phyloP scores from a whole-genome alignment of 208 protist species.

The Trypanosoma caninum region DNA sequence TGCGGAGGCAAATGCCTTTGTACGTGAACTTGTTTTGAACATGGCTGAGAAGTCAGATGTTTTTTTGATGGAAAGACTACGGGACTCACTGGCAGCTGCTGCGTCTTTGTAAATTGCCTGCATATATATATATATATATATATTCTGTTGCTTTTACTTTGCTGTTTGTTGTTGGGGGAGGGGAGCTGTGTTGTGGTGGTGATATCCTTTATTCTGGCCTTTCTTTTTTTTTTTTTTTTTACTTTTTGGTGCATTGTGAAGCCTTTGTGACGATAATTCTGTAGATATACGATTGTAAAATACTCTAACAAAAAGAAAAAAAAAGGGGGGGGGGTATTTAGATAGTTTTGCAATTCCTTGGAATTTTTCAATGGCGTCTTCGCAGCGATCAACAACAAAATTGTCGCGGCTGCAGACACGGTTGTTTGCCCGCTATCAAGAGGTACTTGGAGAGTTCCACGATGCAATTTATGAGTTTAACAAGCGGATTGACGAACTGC shows the following conservation, averaged over 20 bases:
- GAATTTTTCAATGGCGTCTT: constrained; percentile 2
- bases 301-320: too few relatives aligned
- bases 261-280: neutral
- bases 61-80: neutral
- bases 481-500: constrained; percentile 40
- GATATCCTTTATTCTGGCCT: neutral
- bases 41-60: constrained; percentile 1
- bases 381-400: constrained; percentile 2
- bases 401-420: constrained; percentile 39
- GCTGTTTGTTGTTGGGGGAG: neutral
- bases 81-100: neutral
- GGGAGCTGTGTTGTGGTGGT: too few relatives aligned
- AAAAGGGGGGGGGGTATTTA: neutral
- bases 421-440: constrained; percentile 35
- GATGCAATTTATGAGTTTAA: constrained; percentile 37
- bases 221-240: constrained; percentile 16
- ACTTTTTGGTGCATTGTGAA: constrained; percentile 7
- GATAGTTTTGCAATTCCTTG: neutral
- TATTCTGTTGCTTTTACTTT: neutral
- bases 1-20: constrained; percentile 29
- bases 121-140: neutral
- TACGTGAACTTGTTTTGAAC: constrained; percentile 25
- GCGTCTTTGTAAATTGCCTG: neutral
- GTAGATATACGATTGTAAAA: too few relatives aligned
- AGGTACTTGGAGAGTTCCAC: constrained; percentile 44